phyloP scores from a whole-genome alignment of 495 filamentous ascomycete species.

The Parathielavia hyrcaniae region DNA sequence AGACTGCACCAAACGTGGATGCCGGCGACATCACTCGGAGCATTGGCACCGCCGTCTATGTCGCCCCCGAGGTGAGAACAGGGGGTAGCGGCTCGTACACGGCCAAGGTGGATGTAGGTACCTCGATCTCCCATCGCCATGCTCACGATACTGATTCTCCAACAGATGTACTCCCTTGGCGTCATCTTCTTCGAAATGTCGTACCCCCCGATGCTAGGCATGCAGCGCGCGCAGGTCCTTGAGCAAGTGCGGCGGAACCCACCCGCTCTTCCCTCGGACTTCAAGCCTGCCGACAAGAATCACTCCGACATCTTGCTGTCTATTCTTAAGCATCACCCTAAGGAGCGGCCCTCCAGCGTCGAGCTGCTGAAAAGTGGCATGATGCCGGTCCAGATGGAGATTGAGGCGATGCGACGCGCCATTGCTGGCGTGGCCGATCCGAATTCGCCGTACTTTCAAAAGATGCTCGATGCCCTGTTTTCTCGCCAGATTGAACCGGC shows the following conservation, averaged over 20 bases:
- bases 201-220: slow-evolving; percentile 68
- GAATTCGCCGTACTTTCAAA: slow-evolving; percentile 79
- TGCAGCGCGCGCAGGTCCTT: slow-evolving; percentile 80
- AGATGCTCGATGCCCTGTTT: slow-evolving; percentile 81
- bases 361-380: slow-evolving; percentile 84
- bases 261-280: slow-evolving; percentile 64
- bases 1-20: slow-evolving; percentile 54
- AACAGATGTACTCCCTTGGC: slow-evolving; percentile 88
- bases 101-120: slow-evolving; percentile 81
- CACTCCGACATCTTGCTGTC: slow-evolving; percentile 70
- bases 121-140: neutral
- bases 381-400: slow-evolving; percentile 83
- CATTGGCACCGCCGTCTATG: slow-evolving; percentile 91
- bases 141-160: slow-evolving; percentile 11
- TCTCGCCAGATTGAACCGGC: slow-evolving; percentile 61
- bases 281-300: slow-evolving; percentile 66
- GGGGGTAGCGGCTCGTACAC: slow-evolving; percentile 72
- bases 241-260: slow-evolving; percentile 61
- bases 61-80: slow-evolving; percentile 80
- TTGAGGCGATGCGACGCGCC: slow-evolving; percentile 77
- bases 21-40: slow-evolving; percentile 63
- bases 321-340: slow-evolving; percentile 72
- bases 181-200: slow-evolving; percentile 99
- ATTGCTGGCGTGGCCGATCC: slow-evolving; percentile 74
- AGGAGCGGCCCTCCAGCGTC: slow-evolving; percentile 72